These are phyloP conservation scores for Xylaria sp. DNA, from an alignment of 2,329 filamentous ascomycete species.

Conservation along the genomic window DNA sequence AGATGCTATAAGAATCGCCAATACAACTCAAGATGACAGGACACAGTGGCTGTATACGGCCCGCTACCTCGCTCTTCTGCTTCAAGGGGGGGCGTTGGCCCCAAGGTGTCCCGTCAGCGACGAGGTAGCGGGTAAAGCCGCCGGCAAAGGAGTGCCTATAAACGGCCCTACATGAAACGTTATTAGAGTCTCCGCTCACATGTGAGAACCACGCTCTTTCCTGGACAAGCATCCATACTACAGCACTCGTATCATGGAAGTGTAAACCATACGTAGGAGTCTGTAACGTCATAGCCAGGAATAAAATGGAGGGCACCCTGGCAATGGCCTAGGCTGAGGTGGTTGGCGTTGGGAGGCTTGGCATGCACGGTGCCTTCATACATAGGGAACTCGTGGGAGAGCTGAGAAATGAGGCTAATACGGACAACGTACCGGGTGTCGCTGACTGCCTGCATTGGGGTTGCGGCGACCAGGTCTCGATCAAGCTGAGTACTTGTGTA, in stretches of 20 bases:
- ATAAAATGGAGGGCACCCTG: slow-evolving; percentile 17
- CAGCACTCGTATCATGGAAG: slow-evolving; percentile 1
- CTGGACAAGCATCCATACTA: not conserved
- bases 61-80: not conserved
- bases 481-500: slow-evolving; percentile 19
- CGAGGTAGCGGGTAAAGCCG: slow-evolving; percentile 1
- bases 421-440: slow-evolving; percentile 7
- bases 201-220: slow-evolving; percentile 10
- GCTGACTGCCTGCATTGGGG: not conserved
- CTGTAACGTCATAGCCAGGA: slow-evolving; percentile 22
- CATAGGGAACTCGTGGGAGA: not conserved
- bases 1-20: slow-evolving; percentile 3
- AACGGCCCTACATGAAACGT: slow-evolving; percentile 16
- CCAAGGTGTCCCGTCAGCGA: not conserved
- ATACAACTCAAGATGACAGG: slow-evolving; percentile 4
- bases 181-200: slow-evolving; percentile 4
- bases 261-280: slow-evolving; percentile 17
- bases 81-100: not conserved
- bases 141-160: not conserved
- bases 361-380: slow-evolving; percentile 21
- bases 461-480: not conserved
- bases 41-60: slow-evolving; percentile 7
- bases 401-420: slow-evolving; percentile 25
- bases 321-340: slow-evolving; percentile 16
- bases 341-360: slow-evolving; percentile 15